Percentiles rank a stretch among this genome's conserved stretches.
phyloP scores from a whole-genome alignment of 2,329 filamentous ascomycete genomes.

The Amphichorda felina region DNA sequence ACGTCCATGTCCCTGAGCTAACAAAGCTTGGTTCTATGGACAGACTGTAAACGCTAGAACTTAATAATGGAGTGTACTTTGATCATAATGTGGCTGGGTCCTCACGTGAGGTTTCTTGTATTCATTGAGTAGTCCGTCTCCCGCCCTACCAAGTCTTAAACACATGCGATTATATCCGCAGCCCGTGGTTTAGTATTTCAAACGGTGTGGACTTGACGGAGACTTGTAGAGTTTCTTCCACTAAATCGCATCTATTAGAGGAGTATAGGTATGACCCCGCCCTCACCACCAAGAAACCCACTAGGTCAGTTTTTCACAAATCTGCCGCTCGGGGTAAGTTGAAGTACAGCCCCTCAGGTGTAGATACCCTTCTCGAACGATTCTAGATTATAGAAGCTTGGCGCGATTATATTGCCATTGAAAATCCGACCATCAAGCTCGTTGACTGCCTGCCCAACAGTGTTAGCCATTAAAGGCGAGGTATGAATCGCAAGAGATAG shows the following conservation, averaged over 20 bases:
- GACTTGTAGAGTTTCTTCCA: too few species aligned
- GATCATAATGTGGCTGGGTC: slow-evolving; percentile 1
- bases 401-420: slow-evolving; percentile 74
- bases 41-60: slow-evolving; percentile 24
- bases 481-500: not conserved
- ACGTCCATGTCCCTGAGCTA: not conserved
- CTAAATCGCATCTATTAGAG: too few species aligned
- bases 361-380: slow-evolving; percentile 65
- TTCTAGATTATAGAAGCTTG: slow-evolving; percentile 70
- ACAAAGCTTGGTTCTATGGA: slow-evolving; percentile 1
- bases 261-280: too few species aligned
- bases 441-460: slow-evolving; percentile 59
- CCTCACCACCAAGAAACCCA: too few species aligned
- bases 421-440: slow-evolving; percentile 80
- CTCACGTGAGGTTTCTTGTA: not conserved
- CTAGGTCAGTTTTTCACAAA: too few species aligned
- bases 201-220: too few species aligned
- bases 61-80: slow-evolving; percentile 30
- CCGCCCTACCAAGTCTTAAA: too few species aligned
- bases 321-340: too few species aligned
- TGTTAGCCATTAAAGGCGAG: slow-evolving; percentile 1
- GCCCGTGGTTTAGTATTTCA: too few species aligned
- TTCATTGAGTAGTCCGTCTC: too few species aligned
- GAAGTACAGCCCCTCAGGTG: slow-evolving; percentile 3
- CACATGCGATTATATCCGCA: too few species aligned